Conservation (phyloP, 2,329 filamentous ascomycete species). For the Raffaelea deltoideospora region DNA sequence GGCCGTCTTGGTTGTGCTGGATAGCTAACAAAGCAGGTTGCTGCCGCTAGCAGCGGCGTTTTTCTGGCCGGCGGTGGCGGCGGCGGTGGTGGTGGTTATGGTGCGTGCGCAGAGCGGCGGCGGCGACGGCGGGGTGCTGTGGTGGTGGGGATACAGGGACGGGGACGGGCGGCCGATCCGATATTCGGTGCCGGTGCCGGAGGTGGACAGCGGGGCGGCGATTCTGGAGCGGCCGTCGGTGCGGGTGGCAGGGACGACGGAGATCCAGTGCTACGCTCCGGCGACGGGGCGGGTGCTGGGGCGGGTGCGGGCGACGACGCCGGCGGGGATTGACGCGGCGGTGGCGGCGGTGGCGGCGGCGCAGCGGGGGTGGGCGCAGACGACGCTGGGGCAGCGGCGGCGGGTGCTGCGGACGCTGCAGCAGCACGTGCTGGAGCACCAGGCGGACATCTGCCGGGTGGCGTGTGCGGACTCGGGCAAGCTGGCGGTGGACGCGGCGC, state of each 20-base stretch:
- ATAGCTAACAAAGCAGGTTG: background rate
- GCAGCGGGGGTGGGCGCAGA: slow-evolving; percentile 62
- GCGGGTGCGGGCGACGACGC: slow-evolving; percentile 59
- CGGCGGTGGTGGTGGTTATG: slow-evolving; percentile 3
- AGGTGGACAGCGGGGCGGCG: slow-evolving; percentile 37
- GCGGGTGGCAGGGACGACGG: slow-evolving; percentile 43
- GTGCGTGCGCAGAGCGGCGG: slow-evolving; percentile 13
- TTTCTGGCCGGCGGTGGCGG: slow-evolving; percentile 4
- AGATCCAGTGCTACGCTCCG: slow-evolving; percentile 75
- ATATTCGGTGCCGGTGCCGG: slow-evolving; percentile 49
- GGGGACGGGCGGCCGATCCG: slow-evolving; percentile 26
- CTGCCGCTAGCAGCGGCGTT: slow-evolving; percentile 1
- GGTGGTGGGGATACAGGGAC: too few species aligned
- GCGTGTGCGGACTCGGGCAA: slow-evolving; percentile 92
- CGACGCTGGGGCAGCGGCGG: slow-evolving; percentile 61
- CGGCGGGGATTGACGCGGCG: slow-evolving; percentile 62
- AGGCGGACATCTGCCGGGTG: slow-evolving; percentile 69
- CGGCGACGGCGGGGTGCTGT: too few species aligned
- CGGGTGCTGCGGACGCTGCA: slow-evolving; percentile 70
- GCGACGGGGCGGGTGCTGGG: slow-evolving; percentile 79
- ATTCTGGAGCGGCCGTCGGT: slow-evolving; percentile 29
- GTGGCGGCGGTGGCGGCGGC: slow-evolving; percentile 60
- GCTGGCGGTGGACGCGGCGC: slow-evolving; percentile 83
- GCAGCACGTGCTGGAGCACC: slow-evolving; percentile 73
- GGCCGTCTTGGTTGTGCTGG: too few species aligned